Conservation (phyloP, 2,329 filamentous ascomycete genomes). For the Hypoxylon sp. region DNA sequence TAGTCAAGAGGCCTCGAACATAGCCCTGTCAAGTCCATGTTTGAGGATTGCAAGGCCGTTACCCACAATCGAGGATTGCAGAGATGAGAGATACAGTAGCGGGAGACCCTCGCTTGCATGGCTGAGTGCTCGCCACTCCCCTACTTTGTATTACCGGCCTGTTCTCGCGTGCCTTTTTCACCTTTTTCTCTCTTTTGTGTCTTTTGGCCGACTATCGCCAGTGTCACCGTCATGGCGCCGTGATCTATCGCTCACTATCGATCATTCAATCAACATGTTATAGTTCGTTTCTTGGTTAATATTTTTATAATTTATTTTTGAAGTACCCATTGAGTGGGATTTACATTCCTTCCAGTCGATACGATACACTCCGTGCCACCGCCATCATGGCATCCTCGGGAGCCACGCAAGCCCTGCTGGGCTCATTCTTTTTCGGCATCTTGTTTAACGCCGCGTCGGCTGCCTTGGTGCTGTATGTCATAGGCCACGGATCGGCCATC, state of each 20-base stretch:
- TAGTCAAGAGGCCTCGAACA: conserved; percentile 31
- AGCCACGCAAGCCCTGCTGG: conserved; percentile 58
- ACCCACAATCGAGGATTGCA: conserved; percentile 24
- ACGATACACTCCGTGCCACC: conserved; percentile 42
- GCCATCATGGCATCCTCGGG: conserved; percentile 56
- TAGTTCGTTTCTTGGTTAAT: conserved; percentile 46
- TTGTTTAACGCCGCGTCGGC: conserved; percentile 61
- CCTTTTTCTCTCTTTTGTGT: conserved; percentile 28
- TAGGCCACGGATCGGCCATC: conserved; percentile 57
- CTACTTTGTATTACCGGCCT: conserved; percentile 17
- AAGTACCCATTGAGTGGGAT: conserved; percentile 59
- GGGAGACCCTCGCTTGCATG: conserved; percentile 19
- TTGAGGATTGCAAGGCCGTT: conserved; percentile 35
- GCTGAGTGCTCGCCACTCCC: conserved; percentile 20
- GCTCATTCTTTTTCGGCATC: conserved; percentile 65
- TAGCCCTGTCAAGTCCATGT: conserved; percentile 32
- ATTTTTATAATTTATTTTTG: conserved; percentile 42
- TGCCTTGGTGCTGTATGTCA: conserved; percentile 56
- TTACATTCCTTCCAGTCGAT: conserved; percentile 46
- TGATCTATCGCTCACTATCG: conserved; percentile 18
- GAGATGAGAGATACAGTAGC: conserved; percentile 15
- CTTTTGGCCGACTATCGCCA: conserved; percentile 28
- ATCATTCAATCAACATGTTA: conserved; percentile 28
- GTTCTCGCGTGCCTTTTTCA: conserved; percentile 5
- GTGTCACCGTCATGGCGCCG: conserved; percentile 31